phyloP scores from a whole-genome alignment of 495 filamentous ascomycete genomes.

The Neurospora sp. region DNA sequence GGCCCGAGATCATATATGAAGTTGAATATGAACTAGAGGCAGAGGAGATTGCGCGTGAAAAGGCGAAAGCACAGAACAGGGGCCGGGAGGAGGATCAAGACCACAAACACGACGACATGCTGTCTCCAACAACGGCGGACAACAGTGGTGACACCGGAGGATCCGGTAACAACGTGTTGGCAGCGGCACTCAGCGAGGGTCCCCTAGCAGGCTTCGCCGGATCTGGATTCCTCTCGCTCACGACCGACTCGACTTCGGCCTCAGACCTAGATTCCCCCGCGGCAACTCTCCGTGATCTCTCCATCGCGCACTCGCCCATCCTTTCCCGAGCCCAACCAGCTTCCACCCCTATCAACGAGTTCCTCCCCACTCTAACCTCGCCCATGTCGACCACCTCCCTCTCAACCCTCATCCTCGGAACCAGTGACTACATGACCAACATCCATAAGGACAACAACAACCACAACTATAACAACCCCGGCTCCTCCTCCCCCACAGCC shows the following conservation, averaged over 20 bases:
- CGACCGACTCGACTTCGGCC: slow-evolving; percentile 5
- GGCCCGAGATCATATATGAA: slow-evolving; percentile 50
- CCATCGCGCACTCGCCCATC: slow-evolving; percentile 12
- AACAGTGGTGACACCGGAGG: slow-evolving; percentile 10
- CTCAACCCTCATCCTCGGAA: slow-evolving; percentile 5
- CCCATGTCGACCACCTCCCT: slow-evolving; percentile 2
- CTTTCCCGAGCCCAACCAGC: slow-evolving; percentile 1
- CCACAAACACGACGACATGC: neutral
- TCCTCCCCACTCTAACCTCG: neutral
- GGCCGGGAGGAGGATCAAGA: slow-evolving; percentile 1
- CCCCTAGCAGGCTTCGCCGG: slow-evolving; percentile 13
- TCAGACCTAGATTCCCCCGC: slow-evolving; percentile 6
- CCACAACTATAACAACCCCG: neutral
- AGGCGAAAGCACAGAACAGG: slow-evolving; percentile 9
- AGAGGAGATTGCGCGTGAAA: slow-evolving; percentile 32
- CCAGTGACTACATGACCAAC: neutral
- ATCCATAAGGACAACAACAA: neutral
- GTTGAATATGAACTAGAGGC: slow-evolving; percentile 48
- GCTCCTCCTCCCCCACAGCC: slow-evolving; percentile 3
- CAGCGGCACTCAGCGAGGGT: slow-evolving; percentile 12
- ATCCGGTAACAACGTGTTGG: slow-evolving; percentile 2
- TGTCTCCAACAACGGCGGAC: slow-evolving; percentile 2
- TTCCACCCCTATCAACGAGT: slow-evolving; percentile 2
- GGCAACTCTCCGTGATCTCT: slow-evolving; percentile 18
- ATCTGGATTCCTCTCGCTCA: slow-evolving; percentile 15